Evolutionary conservation across 2,329 filamentous ascomycete species (phyloP).

Genomic region (Arachnopeziza araneosa): DNA sequence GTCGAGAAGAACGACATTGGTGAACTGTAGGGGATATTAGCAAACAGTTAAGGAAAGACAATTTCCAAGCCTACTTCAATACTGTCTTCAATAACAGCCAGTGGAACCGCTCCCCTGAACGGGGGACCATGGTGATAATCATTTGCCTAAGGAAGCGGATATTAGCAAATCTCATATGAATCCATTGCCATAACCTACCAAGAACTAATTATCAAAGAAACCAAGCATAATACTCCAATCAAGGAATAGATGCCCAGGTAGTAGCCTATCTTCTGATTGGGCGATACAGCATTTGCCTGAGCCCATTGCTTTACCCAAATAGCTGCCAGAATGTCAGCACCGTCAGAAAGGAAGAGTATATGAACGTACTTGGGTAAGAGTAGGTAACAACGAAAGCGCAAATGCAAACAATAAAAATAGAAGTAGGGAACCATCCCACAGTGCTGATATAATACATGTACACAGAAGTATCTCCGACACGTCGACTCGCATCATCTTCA

Average conservation of each 20-base stretch:
- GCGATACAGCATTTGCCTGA: conserved; percentile 15
- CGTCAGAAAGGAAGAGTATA: background rate
- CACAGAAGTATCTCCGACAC: conserved; percentile 23
- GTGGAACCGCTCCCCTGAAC: background rate
- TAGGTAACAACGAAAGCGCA: background rate
- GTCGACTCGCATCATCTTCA: background rate
- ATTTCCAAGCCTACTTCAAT: background rate
- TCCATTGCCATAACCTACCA: background rate
- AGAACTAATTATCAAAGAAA: background rate
- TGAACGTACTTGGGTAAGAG: background rate
- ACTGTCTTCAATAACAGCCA: background rate
- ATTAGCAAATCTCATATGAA: background rate
- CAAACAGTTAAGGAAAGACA: background rate
- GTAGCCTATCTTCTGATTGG: conserved; percentile 17
- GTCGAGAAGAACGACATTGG: conserved; percentile 38
- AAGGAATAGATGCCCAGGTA: conserved; percentile 19
- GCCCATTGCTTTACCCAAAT: conserved; percentile 42
- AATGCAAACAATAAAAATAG: conserved; percentile 6
- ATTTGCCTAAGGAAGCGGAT: background rate
- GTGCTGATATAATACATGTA: conserved; percentile 28
- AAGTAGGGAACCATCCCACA: conserved; percentile 15
- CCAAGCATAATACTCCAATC: conserved; percentile 19
- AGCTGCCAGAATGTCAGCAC: conserved; percentile 12
- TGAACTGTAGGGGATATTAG: conserved; percentile 19
- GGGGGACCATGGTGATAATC: background rate